Base-by-base conservation (phyloP, 192 early-diverging fungal species). In the Backusella luteola region DNA sequence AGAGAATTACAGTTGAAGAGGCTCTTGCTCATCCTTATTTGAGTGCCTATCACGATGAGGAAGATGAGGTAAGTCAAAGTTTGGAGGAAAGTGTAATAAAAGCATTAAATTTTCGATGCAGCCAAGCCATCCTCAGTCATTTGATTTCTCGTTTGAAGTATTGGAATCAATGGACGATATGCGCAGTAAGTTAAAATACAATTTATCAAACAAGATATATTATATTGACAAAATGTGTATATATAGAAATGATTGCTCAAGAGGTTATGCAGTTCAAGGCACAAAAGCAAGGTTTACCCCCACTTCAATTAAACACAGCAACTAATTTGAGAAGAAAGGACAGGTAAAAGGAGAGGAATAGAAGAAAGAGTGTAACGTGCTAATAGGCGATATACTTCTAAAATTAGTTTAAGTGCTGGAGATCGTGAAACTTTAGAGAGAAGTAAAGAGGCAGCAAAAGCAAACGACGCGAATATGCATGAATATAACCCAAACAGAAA, bases 1-100 rank as follows among this genome's bases (percentile, higher is more conserved):
- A 90, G 59, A 91, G 98, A 39, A 95, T 98, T 44, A 96, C 96
- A 6, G 94, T 97, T 29, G 97, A 98, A 69, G 91, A 97, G 81
- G 92, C 96, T 14, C 87, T 99, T 39, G 89, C 90, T 11, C 97
- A 99, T 80, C 94, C 94, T 71, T 99, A 98, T 81, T 83, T 99
- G 69, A 90, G 91, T 73, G 90, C 93, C 8, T 97, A 97, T 84
- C 97, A 99, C 83, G 96, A 97, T 73, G 87, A 90, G 52, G 92
- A 89, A 17, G 95, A 95, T 71, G 97, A 98, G 81, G 83, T 88
- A 71, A 71, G 34, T 72, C 29, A 8, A 49, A 36, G 7, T 5
- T 39, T 35, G 36, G 41, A 19, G 1, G 1, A 35, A 1, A 41
- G 34, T 32, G 12, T 17, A 44, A 41, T 66, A 7, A 14, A 66